A percentile compares a stretch with the other conserved stretches of the same genome.
These are phyloP conservation scores for Apophysomyces sp. DNA, from an alignment of 371 early-diverging fungal species.

Conservation along the genomic window DNA sequence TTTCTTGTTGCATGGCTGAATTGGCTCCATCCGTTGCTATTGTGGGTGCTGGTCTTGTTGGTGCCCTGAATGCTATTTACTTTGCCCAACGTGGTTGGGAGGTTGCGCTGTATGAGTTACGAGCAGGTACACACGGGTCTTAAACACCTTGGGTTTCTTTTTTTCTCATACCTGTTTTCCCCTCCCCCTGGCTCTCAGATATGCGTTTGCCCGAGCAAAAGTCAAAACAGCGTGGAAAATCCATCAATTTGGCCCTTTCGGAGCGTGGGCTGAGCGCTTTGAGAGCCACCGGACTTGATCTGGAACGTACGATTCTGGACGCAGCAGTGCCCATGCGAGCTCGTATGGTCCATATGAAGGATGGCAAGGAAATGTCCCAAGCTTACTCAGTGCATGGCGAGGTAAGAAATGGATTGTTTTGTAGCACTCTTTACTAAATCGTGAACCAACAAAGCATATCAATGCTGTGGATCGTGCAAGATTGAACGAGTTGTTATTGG, in stretches of 20 bases:
- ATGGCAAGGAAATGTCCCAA: slow-evolving; percentile 76
- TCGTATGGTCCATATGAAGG: slow-evolving; percentile 84
- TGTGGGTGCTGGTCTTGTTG: slow-evolving; percentile 95
- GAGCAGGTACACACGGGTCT: slow-evolving; percentile 64
- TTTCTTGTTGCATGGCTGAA: not conserved
- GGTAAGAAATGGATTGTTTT: no score
- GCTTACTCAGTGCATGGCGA: slow-evolving; percentile 87
- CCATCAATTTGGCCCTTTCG: slow-evolving; percentile 95
- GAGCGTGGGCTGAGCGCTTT: slow-evolving; percentile 87
- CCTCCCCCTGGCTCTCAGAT: slow-evolving; percentile 40
- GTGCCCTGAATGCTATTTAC: slow-evolving; percentile 85
- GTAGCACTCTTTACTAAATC: not conserved
- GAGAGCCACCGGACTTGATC: slow-evolving; percentile 60
- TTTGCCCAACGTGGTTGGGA: slow-evolving; percentile 92
- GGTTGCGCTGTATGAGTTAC: slow-evolving; percentile 84
- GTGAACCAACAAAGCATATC: no score
- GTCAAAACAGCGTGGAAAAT: slow-evolving; percentile 64
- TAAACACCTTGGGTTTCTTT: not conserved
- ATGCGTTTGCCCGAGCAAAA: slow-evolving; percentile 64
- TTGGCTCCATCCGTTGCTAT: slow-evolving; percentile 55
- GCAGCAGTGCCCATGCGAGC: slow-evolving; percentile 91
- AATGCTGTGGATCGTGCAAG: slow-evolving; percentile 90
- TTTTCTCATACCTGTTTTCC: not conserved
- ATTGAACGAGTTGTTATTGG: slow-evolving; percentile 80
- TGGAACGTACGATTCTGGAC: slow-evolving; percentile 67